These are phyloP conservation scores for Uncinocarpus reesii DNA, from an alignment of 2,329 filamentous ascomycete species.

Conservation along the genomic window DNA sequence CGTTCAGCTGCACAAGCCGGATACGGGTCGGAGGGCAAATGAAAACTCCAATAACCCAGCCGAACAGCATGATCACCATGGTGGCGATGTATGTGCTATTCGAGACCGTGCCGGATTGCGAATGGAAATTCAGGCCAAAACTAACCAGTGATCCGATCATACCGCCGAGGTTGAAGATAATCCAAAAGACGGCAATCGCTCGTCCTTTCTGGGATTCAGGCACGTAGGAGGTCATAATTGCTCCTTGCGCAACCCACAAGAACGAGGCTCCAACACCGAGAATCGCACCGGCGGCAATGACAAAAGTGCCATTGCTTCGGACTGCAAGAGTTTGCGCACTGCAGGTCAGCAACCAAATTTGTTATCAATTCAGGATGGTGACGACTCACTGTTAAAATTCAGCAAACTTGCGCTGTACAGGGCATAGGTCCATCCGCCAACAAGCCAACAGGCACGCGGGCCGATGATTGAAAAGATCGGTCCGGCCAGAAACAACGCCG, in stretches of 20 bases:
- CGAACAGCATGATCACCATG: slow-evolving; percentile 41
- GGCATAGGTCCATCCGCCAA: slow-evolving; percentile 41
- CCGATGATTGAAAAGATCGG: slow-evolving; percentile 38
- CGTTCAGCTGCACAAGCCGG: slow-evolving; percentile 32
- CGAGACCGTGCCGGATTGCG: slow-evolving; percentile 37
- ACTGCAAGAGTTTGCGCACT: slow-evolving; percentile 20
- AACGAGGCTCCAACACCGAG: slow-evolving; percentile 40
- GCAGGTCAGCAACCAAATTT: background rate
- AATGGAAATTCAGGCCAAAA: slow-evolving; percentile 39
- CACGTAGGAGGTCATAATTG: slow-evolving; percentile 42
- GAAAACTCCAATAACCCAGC: slow-evolving; percentile 40
- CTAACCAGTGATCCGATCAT: slow-evolving; percentile 37
- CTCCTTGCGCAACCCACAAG: slow-evolving; percentile 41
- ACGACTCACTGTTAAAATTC: slow-evolving; percentile 33
- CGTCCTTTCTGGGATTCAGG: slow-evolving; percentile 36
- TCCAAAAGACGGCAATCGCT: slow-evolving; percentile 38
- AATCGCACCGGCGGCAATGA: slow-evolving; percentile 38
- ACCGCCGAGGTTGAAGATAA: slow-evolving; percentile 40
- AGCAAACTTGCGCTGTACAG: slow-evolving; percentile 39
- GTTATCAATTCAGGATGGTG: background rate
- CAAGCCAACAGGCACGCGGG: slow-evolving; percentile 34
- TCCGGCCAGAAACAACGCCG: slow-evolving; percentile 38
- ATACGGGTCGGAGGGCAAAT: slow-evolving; percentile 42
- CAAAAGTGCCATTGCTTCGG: slow-evolving; percentile 34
- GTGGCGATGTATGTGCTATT: slow-evolving; percentile 44